phyloP scores from a whole-genome alignment of 495 filamentous ascomycete species.

The Chaetomium tenue region DNA sequence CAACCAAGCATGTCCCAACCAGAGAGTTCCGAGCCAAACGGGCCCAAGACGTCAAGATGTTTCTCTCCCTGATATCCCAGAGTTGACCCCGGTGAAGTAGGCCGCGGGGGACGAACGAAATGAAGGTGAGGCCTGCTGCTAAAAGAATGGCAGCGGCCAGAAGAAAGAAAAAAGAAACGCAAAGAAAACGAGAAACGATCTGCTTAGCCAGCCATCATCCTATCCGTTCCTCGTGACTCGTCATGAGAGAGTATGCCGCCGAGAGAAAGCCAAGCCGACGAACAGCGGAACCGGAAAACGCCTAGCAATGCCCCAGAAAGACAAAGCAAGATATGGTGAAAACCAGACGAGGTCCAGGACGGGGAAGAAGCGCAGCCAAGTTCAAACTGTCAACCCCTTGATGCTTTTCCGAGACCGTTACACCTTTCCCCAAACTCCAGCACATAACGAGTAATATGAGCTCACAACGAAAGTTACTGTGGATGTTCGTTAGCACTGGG shows the following conservation, averaged over 20 bases:
- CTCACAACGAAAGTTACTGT: slow-evolving; percentile 21
- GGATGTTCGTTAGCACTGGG: neutral
- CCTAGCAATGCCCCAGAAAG: slow-evolving; percentile 25
- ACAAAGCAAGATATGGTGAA: slow-evolving; percentile 19
- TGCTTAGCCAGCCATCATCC: slow-evolving; percentile 19
- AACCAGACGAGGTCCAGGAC: slow-evolving; percentile 15
- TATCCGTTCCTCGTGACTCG: slow-evolving; percentile 20
- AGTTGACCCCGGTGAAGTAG: neutral
- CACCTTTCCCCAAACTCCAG: slow-evolving; percentile 23
- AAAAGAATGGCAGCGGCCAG: neutral
- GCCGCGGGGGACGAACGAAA: slow-evolving; percentile 2
- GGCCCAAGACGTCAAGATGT: neutral
- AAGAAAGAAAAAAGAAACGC: slow-evolving; percentile 17
- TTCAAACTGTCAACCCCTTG: slow-evolving; percentile 12
- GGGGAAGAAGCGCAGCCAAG: slow-evolving; percentile 7
- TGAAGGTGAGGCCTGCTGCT: slow-evolving; percentile 7
- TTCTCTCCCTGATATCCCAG: neutral
- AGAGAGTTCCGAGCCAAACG: slow-evolving; percentile 9
- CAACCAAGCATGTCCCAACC: neutral
- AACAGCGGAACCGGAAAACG: slow-evolving; percentile 21
- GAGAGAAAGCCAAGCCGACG: slow-evolving; percentile 12
- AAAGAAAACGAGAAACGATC: slow-evolving; percentile 4
- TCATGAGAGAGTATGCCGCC: slow-evolving; percentile 14
- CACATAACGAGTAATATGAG: slow-evolving; percentile 19
- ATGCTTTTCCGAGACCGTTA: slow-evolving; percentile 21